Percentiles rank a stretch among this genome's conserved stretches.
Conservation (phyloP, 768 basidiomycete species). For the Suillus lakei region DNA sequence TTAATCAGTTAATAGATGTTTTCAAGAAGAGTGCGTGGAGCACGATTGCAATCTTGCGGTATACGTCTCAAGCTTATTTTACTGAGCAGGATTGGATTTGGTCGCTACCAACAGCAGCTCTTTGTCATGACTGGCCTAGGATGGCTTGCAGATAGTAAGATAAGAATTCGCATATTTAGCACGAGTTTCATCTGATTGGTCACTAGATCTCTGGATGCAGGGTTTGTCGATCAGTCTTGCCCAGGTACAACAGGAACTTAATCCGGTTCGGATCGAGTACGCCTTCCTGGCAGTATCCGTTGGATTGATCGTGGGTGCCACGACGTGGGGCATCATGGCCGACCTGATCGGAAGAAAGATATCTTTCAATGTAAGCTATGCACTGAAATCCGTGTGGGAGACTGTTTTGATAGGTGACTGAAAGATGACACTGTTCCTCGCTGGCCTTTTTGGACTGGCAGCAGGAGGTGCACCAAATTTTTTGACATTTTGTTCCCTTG, state of each 20-base stretch:
- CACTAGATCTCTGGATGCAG: constrained; percentile 45
- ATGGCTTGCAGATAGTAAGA: constrained; percentile 54
- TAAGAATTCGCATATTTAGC: constrained; percentile 32
- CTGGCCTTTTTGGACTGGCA: constrained; percentile 54
- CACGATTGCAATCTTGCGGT: not conserved
- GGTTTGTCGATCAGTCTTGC: constrained; percentile 50
- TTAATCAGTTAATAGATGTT: constrained; percentile 47
- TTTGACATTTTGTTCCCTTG: constrained; percentile 47
- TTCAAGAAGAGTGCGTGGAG: constrained; percentile 48
- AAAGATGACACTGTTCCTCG: constrained; percentile 39
- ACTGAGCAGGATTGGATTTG: constrained; percentile 49
- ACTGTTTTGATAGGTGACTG: not conserved
- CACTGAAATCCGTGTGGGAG: not conserved
- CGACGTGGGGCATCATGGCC: constrained; percentile 52
- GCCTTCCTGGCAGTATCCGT: constrained; percentile 50
- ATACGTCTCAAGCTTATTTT: constrained; percentile 8
- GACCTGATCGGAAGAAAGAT: constrained; percentile 52
- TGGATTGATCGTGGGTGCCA: constrained; percentile 53
- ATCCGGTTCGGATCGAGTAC: constrained; percentile 48
- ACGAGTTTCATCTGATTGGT: constrained; percentile 14
- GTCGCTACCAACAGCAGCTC: constrained; percentile 53
- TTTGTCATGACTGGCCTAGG: constrained; percentile 52
- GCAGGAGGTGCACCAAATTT: constrained; percentile 53
- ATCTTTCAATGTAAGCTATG: constrained; percentile 43
- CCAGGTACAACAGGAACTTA: constrained; percentile 47